Evolutionary conservation across 75 land plant genomes (phyloP), one percentile per base, ranked within the genome.

Genomic region (Cunninghamia lanceolata): DNA sequence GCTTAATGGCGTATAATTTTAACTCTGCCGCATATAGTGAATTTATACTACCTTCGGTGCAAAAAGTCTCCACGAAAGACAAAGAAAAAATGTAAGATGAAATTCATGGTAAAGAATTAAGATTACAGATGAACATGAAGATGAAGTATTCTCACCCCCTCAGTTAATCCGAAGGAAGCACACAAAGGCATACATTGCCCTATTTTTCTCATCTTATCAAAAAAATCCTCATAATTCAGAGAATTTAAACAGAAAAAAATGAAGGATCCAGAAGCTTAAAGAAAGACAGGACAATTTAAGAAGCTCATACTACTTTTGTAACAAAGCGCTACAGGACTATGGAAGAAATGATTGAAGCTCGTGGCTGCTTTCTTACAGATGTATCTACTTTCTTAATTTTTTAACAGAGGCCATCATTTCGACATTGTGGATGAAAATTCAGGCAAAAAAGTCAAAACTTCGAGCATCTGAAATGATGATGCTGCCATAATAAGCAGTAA

Each of bases 211-310:
- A 82, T 82, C 83, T 50, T 14, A 82, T 21, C 28, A 63, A 63
- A 63, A 50, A 32, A 46, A 2, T 47, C 43, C 0, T 82, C 83
- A 82, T 82, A 82, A 43, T 82, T 63, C 68, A 21, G 35, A 9
- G 75, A 25, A 71, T 34, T 71, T 11, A 9, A 30, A 71, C 75
- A 71, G 11, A 13, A 71, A 13, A 71, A 71, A 71, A 34, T 34
- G 94, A 94, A 92, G 94, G 75, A 71, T 32, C 32, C 11, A 70
- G 36, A 71, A 71, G 75, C 75, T 71, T 34, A 71, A 71, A 71
- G 36, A 32, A 30, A 71, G 36, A 0, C 36, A 71, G 34, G 75
- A 71, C 36, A 34, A 13, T 71, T 34, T 71, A 71, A 36, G 36
- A 71, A 32, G 14, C 36, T 10, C 75, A 34, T 34, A 32, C 9